Evolutionary conservation across 768 basidiomycete species (phyloP), one percentile per base, ranked within the genome.

Genomic region (Exidia glandulosa): DNA sequence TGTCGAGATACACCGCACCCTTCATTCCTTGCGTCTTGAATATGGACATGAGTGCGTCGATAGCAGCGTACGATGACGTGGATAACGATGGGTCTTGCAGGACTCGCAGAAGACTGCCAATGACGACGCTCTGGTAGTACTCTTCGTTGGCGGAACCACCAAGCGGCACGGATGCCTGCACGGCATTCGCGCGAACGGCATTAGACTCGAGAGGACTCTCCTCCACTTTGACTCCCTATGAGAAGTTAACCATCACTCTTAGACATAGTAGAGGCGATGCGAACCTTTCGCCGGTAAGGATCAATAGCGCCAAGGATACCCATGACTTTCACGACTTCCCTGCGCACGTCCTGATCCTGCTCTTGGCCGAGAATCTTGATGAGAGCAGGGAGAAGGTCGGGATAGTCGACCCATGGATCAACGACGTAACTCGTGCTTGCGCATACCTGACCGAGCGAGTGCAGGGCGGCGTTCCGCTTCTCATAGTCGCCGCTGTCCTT

Each of bases 391-490:
- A 98, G 74, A 2, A 99, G 79, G 64, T 94, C 86, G 7, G 95
- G 94, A 71, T 97, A 82, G 59, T 98, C 92, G 41, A 94, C 79
- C 55, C 96, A 79, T 1, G 96, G 95, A 32, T 85, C 75, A 63
- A 98, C 90, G 25, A 97, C 95, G 67, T 93, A 96, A 59, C 93
- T 94, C 0, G 95, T 94, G 70, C 92, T 94, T 7, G 91, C 91
- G 65, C 94, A 95, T 12, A 99, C 80, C 73, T 97, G 96, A 2
- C 96, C 96, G 25, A 99, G 81, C 0, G 96, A 94, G 62, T 88
- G 87, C 34, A 99, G 74, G 3, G 96, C 94, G 41, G 96, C 94
- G 70, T 98, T 93, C 48, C 96, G 84, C 73, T 96, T 97, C 14
- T 62, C 60, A 45, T 84, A 78, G 2, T 87, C 78, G 0, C 91